Evolutionary conservation across 2,329 filamentous ascomycete genomes (phyloP), one percentile per base, ranked within the genome.

Genomic region (Dactylellina leptospora): DNA sequence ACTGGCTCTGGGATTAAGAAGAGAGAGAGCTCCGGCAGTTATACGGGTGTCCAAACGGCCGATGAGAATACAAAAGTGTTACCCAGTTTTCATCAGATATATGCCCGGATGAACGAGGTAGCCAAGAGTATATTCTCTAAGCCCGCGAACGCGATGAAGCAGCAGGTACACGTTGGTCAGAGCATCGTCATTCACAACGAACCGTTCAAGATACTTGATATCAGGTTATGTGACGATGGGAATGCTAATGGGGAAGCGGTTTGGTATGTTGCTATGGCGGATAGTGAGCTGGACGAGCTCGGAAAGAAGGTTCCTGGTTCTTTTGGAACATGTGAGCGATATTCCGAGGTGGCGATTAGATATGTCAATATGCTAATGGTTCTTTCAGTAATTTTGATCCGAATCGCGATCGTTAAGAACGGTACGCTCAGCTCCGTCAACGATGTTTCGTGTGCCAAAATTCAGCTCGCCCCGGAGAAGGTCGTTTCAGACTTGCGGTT

Each of bases 111-210:
- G 23, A 73, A 75, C 20, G 76, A 75, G n/a, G 74, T 77, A n/a
- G 75, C 74, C 22, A 75, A 75, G 28, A 70, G 63, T 8, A 75
- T 77, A 13, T 77, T 77, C 58, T 73, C 75, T 27, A 77, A 77
- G 51, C 76, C 76, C 16, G 76, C 76, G 20, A 74, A 75, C 38
- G 74, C 76, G 4, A 77, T 77, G 76, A 76, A 75, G 48, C 74
- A 76, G 30, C 75, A 76, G 60, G 60, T 77, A 27, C 73, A 76
- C 30, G 61, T 77, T 22, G 74, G 76, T 4, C 74, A 75, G 40
- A 75, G 75, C 11, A 68, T 77, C 6, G 36, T 75, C 1, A 55
- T 77, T 36, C 63, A 75, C 47, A 74, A 74, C 18, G 62, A 74
- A n/a, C 71, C 74, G 38, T 68, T 74, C 8, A 60, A 66, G 13